A percentile compares a stretch with the other conserved stretches of the same genome.
Evolutionary conservation across 2,329 filamentous ascomycete genomes (phyloP).

Genomic region (Albifimbria verrucaria): DNA sequence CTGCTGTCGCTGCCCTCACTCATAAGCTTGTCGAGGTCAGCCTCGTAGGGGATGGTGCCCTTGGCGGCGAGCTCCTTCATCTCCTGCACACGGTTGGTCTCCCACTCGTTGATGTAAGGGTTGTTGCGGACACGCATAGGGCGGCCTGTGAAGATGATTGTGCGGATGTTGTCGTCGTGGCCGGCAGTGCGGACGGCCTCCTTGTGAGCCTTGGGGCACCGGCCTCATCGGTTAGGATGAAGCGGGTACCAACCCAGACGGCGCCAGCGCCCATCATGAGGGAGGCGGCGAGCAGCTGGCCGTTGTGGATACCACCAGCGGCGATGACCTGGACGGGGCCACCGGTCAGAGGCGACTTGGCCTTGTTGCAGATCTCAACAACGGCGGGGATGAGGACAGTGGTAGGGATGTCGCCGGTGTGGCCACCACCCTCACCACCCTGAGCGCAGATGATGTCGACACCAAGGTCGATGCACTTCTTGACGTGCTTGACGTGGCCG

Average conservation of each 20-base stretch:
- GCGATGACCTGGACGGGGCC: slow-evolving; percentile 87
- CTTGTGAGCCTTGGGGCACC: slow-evolving; percentile 89
- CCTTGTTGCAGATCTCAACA: slow-evolving; percentile 73
- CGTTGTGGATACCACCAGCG: slow-evolving; percentile 91
- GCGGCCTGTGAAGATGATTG: slow-evolving; percentile 97
- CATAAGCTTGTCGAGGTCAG: slow-evolving; percentile 82
- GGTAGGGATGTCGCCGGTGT: slow-evolving; percentile 92
- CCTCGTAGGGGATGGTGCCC: slow-evolving; percentile 90
- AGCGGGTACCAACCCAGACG: slow-evolving; percentile 96
- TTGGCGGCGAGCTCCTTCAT: slow-evolving; percentile 89
- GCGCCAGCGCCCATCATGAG: slow-evolving; percentile 89
- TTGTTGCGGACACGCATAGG: slow-evolving; percentile 93
- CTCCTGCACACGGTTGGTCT: slow-evolving; percentile 83
- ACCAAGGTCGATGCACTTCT: slow-evolving; percentile 90
- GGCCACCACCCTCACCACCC: slow-evolving; percentile 94
- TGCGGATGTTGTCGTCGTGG: slow-evolving; percentile 94
- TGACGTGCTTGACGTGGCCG: slow-evolving; percentile 97
- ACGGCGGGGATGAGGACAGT: slow-evolving; percentile 90
- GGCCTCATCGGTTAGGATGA: slow-evolving; percentile 91
- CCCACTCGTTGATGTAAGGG: slow-evolving; percentile 93
- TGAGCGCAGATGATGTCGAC: slow-evolving; percentile 98
- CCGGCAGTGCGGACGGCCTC: slow-evolving; percentile 88
- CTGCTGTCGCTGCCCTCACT: slow-evolving; percentile 61
- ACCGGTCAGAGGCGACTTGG: slow-evolving; percentile 85
- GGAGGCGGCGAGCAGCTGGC: slow-evolving; percentile 81